A percentile compares a stretch with the other conserved stretches of the same genome.
Conservation (phyloP, 2,329 filamentous ascomycete genomes). For the Phoma sp. region DNA sequence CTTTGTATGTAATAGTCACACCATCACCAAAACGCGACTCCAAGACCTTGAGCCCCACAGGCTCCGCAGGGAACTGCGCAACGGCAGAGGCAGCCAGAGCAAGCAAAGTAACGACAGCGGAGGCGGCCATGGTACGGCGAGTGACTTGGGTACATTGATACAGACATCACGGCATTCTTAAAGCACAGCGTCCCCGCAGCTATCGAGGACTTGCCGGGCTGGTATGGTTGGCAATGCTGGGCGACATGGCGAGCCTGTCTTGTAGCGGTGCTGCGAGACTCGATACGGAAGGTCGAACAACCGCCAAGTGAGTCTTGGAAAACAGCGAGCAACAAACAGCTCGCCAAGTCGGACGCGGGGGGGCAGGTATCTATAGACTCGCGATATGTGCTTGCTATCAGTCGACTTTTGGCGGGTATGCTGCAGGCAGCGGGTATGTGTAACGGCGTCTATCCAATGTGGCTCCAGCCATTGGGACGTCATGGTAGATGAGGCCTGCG, state of each 20-base stretch:
- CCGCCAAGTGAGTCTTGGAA: slow-evolving; percentile 6
- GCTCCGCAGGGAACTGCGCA: slow-evolving; percentile 23
- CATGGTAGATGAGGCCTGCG: no score
- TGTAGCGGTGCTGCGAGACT: neutral
- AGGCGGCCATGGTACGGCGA: neutral
- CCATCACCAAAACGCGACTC: slow-evolving; percentile 30
- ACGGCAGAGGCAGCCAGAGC: slow-evolving; percentile 5
- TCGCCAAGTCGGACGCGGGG: neutral
- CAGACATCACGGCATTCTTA: neutral
- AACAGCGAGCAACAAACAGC: neutral
- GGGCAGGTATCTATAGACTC: neutral
- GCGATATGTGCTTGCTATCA: neutral
- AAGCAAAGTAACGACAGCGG: slow-evolving; percentile 3
- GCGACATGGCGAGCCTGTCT: no score
- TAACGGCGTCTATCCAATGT: no score
- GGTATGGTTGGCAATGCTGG: slow-evolving; percentile 7
- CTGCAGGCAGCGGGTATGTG: no score
- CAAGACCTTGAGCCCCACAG: slow-evolving; percentile 21
- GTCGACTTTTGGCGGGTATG: neutral
- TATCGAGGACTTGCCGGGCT: neutral
- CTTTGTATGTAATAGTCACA: slow-evolving; percentile 34
- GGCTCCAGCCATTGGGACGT: no score
- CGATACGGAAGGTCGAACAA: slow-evolving; percentile 9
- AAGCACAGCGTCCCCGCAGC: neutral
- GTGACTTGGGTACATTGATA: neutral